Evolutionary conservation across 805 yeast genomes (phyloP).

Genomic region (Zygotorulaspora sp.): DNA sequence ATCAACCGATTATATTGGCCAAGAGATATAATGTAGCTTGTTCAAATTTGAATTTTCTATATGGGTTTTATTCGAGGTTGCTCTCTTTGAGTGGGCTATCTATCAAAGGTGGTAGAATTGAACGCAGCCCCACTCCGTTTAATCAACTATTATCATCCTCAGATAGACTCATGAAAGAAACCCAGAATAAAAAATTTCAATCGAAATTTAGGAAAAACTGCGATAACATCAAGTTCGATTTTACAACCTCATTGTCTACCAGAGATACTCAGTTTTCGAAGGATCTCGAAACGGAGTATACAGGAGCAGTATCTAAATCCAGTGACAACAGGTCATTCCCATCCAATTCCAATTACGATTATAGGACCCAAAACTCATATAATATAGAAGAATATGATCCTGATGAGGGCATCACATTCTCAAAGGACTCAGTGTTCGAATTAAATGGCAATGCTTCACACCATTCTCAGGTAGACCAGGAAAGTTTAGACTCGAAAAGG

Average conservation of each 20-base stretch:
- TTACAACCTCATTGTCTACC: not conserved
- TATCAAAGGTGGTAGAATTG: slow-evolving; percentile 25
- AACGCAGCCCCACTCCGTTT: slow-evolving; percentile 12
- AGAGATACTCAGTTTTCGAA: not conserved
- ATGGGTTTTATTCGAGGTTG: slow-evolving; percentile 30
- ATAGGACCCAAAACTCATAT: not conserved
- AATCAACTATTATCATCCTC: slow-evolving; percentile 7
- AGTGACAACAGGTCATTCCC: not conserved
- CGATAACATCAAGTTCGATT: not conserved
- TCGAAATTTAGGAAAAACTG: not conserved
- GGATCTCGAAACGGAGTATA: not conserved
- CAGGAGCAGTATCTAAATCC: not conserved
- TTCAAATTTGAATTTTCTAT: slow-evolving; percentile 29
- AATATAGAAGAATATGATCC: not conserved
- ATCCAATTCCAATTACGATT: not conserved
- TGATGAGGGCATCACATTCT: not conserved
- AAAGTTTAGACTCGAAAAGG: not conserved
- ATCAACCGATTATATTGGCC: slow-evolving; percentile 29
- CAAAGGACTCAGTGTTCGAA: not conserved
- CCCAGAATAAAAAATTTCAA: not conserved
- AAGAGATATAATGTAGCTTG: slow-evolving; percentile 20
- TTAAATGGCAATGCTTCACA: not conserved
- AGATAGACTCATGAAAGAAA: not conserved
- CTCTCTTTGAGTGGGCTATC: slow-evolving; percentile 30
- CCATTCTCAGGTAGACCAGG: not conserved